Evolutionary conservation across 495 filamentous ascomycete species (phyloP).

Genomic region (Clavariopsis aquatica): DNA sequence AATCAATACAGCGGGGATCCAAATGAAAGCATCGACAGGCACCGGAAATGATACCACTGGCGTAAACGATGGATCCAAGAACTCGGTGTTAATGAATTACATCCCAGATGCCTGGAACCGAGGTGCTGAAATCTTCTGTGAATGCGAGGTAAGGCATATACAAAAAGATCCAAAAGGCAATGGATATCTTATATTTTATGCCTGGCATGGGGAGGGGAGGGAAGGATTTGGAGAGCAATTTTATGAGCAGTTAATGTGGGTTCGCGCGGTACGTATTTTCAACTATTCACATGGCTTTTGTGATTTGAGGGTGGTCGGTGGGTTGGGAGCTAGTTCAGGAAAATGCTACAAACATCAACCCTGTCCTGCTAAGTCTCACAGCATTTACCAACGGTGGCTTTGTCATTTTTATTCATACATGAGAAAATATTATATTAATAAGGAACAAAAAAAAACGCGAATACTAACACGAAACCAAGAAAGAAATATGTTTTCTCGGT

Average conservation of each 20-base stretch:
- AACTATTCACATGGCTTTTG: too few species aligned
- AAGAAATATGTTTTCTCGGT: constrained; percentile 61
- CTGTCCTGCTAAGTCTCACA: too few species aligned
- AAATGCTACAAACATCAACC: too few species aligned
- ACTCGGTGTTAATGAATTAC: constrained; percentile 64
- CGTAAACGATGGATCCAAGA: constrained; percentile 69
- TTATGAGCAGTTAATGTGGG: constrained; percentile 67
- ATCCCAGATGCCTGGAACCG: constrained; percentile 74
- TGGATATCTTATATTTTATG: constrained; percentile 65
- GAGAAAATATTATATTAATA: too few species aligned
- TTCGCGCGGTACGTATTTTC: constrained; percentile 51
- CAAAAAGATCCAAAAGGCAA: constrained; percentile 51
- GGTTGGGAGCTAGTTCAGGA: too few species aligned
- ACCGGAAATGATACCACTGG: constrained; percentile 65
- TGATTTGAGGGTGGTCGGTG: too few species aligned
- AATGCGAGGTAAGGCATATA: constrained; percentile 68
- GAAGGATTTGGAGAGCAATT: constrained; percentile 58
- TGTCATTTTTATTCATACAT: too few species aligned
- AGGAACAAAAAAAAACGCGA: not conserved
- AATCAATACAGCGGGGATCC: constrained; percentile 61
- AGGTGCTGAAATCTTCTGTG: constrained; percentile 73
- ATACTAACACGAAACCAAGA: constrained; percentile 24
- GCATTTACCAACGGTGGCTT: not conserved
- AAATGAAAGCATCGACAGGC: constrained; percentile 60
- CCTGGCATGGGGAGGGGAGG: constrained; percentile 64